Conservation (phyloP, 768 basidiomycete species). For the Cystobasidium ongulense region DNA sequence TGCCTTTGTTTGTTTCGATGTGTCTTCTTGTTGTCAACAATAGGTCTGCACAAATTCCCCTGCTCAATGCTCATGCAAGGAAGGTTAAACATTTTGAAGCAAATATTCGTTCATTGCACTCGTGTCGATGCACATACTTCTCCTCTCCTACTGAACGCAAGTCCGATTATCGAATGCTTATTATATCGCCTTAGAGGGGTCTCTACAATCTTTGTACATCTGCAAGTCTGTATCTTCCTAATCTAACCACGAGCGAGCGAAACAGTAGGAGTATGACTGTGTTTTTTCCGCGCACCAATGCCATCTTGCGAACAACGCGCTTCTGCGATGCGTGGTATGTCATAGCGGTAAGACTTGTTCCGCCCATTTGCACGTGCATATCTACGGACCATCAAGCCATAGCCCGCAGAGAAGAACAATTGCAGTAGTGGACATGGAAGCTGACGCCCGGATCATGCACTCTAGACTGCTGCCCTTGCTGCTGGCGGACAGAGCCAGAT, state of each 20-base stretch:
- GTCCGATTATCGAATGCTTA: no score
- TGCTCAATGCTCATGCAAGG: background rate
- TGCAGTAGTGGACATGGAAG: background rate
- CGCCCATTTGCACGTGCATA: background rate
- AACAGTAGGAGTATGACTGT: no score
- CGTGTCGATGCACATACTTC: no score
- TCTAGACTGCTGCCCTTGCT: conserved; percentile 1
- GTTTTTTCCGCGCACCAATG: background rate
- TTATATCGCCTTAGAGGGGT: no score
- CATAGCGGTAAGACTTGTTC: background rate
- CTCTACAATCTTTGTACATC: no score
- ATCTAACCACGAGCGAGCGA: no score
- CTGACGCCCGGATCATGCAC: background rate
- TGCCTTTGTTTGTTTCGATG: background rate
- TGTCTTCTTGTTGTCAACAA: background rate
- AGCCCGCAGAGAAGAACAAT: no score
- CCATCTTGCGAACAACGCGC: background rate
- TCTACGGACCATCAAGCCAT: background rate
- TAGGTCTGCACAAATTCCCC: background rate
- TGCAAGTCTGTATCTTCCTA: no score
- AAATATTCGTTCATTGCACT: no score
- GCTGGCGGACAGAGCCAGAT: conserved; percentile 10
- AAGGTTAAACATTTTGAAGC: background rate
- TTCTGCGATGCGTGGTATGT: conserved; percentile 1
- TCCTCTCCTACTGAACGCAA: no score